Evolutionary conservation across 176 grass and related monocot species (phyloP), one percentile per base, ranked within the genome.

Genomic region (Zoysia japonica): DNA sequence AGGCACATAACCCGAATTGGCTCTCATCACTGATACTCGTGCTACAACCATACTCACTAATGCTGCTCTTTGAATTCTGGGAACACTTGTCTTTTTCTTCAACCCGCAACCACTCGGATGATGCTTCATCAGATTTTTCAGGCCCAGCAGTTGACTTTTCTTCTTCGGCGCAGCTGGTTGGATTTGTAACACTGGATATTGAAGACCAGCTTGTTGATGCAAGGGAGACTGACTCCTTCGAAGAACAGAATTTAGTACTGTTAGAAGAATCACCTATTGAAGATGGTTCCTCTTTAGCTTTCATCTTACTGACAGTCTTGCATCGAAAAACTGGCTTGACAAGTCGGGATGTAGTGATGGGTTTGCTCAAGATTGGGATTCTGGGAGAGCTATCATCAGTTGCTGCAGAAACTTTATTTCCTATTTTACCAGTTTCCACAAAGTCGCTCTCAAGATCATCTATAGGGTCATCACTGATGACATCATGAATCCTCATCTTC

Each of bases 21-120:
- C 88, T 90, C 51, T 88, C 88, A 7, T 71, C 82, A 2, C 91
- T 91, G 55, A 93, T 86, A 83, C 91, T 93, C 0, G 85, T 90
- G 77, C 90, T 99, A 74, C 92, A 90, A 54, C 90, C 85, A 68
- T 89, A 93, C 65, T 99, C 92, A 55, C 96, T 89, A 64, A 95
- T 63, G 59, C 92, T 28, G 77, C 89, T 94, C 88, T 94, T 98
- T 0, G 95, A 92, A 77, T 90, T 94, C 55, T 90, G 92, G 56
- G 92, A 95, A 62, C 90, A 91, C 61, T 98, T 75, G 0, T 85
- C 95, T 13, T 85, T 99, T 85, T 85, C 83, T 47, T 73, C 82
- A 51, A 64, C 65, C 75, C 78, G 50, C 45, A 89, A 61, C 82
- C 87, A 89, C 53, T 82, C 78, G 1, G 82, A 77, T 1, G 57